Percentiles rank a stretch among this genome's conserved stretches.
Conservation (phyloP, 164 flowering plant genomes). For the Umbellularia californica region DNA sequence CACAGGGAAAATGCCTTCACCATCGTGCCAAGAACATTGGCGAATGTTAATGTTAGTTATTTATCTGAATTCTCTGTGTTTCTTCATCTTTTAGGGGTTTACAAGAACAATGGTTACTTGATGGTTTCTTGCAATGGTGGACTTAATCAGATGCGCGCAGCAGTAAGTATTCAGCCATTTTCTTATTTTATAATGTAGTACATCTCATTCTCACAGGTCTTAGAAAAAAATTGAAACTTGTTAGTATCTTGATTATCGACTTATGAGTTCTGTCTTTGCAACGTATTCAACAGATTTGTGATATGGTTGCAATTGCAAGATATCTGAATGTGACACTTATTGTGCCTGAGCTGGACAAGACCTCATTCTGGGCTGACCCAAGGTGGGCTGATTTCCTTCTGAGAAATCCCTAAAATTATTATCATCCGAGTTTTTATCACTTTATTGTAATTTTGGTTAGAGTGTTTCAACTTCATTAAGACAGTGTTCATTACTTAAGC, state of each 20-base stretch:
- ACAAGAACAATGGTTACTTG: slow-evolving; percentile 85
- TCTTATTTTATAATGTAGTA: neutral
- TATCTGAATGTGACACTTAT: slow-evolving; percentile 80
- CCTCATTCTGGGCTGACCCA: slow-evolving; percentile 94
- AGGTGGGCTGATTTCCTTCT: slow-evolving; percentile 40
- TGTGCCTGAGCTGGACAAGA: slow-evolving; percentile 91
- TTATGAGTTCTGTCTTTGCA: slow-evolving; percentile 1
- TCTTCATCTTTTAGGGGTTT: slow-evolving; percentile 46
- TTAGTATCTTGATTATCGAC: neutral
- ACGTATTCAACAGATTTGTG: slow-evolving; percentile 68
- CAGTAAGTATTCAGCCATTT: slow-evolving; percentile 35
- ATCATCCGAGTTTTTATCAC: neutral
- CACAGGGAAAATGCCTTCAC: no score
- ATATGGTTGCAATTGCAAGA: slow-evolving; percentile 95
- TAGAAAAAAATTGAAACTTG: no score
- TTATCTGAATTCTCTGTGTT: neutral
- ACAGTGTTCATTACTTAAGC: neutral
- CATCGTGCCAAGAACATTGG: no score
- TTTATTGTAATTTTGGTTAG: neutral
- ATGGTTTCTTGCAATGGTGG: slow-evolving; percentile 96
- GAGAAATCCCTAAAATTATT: neutral
- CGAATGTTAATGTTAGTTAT: neutral
- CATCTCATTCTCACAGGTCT: neutral
- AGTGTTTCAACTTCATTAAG: neutral
- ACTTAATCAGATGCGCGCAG: slow-evolving; percentile 91